These are phyloP conservation scores for Schizochytrium sp. DNA, from an alignment of 108 stramenopile species.

Conservation along the genomic window DNA sequence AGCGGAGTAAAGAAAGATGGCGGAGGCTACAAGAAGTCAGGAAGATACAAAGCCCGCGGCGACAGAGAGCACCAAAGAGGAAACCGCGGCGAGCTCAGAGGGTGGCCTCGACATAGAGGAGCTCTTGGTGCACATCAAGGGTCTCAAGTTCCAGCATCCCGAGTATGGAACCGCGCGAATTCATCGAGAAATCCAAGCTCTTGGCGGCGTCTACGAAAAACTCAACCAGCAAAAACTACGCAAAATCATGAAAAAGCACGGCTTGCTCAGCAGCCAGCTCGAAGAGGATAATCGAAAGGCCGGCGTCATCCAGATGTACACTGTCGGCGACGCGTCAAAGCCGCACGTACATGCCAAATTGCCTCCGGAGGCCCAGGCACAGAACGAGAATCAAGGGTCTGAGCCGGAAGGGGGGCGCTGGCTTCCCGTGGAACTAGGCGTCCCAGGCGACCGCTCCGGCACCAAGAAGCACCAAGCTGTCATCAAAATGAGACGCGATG, in stretches of 20 bases:
- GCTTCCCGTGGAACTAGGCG: background rate
- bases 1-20: no score
- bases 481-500: background rate
- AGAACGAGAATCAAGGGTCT: background rate
- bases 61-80: background rate
- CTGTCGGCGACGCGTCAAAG: background rate
- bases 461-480: background rate
- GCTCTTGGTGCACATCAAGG: constrained; percentile 15
- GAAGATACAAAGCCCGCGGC: background rate
- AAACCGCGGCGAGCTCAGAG: background rate
- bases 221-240: background rate
- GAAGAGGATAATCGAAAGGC: background rate
- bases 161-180: background rate
- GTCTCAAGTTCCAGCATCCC: background rate
- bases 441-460: constrained; percentile 7
- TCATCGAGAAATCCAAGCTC: background rate
- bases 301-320: background rate
- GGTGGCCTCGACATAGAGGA: background rate
- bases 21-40: background rate
- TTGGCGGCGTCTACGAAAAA: background rate
- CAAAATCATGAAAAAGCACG: background rate
- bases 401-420: background rate
- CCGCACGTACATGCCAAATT: background rate
- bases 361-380: background rate
- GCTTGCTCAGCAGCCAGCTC: background rate